Evolutionary conservation across 441 rosid species (phyloP).

Genomic region (Euphorbia celastroides): DNA sequence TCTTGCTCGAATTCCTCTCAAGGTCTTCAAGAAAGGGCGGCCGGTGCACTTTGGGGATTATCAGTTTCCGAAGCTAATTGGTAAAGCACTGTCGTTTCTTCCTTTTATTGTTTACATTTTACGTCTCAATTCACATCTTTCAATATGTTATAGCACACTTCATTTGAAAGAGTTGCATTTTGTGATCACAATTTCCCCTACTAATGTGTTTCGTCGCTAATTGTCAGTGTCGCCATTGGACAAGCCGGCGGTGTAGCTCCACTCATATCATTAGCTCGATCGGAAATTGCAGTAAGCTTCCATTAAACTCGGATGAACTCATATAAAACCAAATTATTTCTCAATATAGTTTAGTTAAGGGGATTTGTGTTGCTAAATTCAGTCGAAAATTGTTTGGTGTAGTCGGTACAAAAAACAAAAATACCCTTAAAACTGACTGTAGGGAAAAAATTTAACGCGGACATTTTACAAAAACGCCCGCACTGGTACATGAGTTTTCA

Average conservation of each 20-base stretch:
- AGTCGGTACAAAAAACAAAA: too few species aligned
- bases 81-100: constrained; percentile 20
- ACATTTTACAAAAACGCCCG: too few species aligned
- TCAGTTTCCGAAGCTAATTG: constrained; percentile 54
- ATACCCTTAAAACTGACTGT: too few species aligned
- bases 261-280: constrained; percentile 39
- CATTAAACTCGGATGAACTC: neutral
- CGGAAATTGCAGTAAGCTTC: constrained; percentile 34
- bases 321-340: neutral
- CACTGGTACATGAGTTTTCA: too few species aligned
- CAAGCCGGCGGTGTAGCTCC: constrained; percentile 52
- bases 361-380: too few species aligned
- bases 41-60: constrained; percentile 58
- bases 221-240: constrained; percentile 40
- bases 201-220: constrained; percentile 10
- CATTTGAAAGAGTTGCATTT: constrained; percentile 1
- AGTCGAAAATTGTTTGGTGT: too few species aligned
- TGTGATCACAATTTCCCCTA: neutral
- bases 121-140: neutral
- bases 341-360: too few species aligned
- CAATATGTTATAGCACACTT: neutral
- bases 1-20: constrained; percentile 40
- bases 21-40: constrained; percentile 57
- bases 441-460: too few species aligned
- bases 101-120: neutral